These are phyloP conservation scores for Moniliella sp. DNA, from an alignment of 1,284 basidiomycete species.

Conservation along the genomic window DNA sequence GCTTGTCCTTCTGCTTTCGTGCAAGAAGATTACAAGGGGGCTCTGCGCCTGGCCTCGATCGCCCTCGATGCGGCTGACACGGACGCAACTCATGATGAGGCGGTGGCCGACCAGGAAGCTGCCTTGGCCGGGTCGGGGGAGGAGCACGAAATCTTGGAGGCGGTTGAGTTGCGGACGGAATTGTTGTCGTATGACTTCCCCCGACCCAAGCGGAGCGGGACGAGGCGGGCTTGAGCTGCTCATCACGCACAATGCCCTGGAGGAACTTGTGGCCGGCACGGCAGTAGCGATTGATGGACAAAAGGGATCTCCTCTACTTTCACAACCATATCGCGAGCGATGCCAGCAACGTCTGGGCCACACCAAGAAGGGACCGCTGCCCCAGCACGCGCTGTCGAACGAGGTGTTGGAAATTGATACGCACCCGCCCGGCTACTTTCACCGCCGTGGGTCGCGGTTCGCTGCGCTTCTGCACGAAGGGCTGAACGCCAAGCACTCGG, in stretches of 20 bases:
- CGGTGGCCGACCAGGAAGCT: neutral
- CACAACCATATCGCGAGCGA: constrained; percentile 11
- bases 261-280: constrained; percentile 66
- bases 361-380: neutral
- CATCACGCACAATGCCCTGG: constrained; percentile 62
- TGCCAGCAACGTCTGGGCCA: neutral
- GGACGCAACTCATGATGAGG: constrained; percentile 14
- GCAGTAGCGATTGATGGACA: constrained; percentile 63
- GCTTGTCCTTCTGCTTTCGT: constrained; percentile 58
- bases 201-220: constrained; percentile 48
- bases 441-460: neutral
- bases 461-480: too few relatives aligned
- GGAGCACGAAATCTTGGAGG: too few relatives aligned
- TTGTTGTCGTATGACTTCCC: constrained; percentile 40
- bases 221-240: constrained; percentile 61
- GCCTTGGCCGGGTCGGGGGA: too few relatives aligned
- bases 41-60: constrained; percentile 53
- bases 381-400: neutral
- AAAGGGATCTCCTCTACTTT: constrained; percentile 69
- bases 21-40: constrained; percentile 56
- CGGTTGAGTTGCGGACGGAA: constrained; percentile 14
- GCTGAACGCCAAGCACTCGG: too few relatives aligned
- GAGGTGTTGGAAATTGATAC: neutral
- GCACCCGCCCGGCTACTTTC: neutral
- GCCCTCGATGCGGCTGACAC: constrained; percentile 33